Percentiles rank a stretch among this genome's conserved stretches.
These are phyloP conservation scores for Penicillium soppii DNA, from an alignment of 495 filamentous ascomycete species.

Conservation along the genomic window DNA sequence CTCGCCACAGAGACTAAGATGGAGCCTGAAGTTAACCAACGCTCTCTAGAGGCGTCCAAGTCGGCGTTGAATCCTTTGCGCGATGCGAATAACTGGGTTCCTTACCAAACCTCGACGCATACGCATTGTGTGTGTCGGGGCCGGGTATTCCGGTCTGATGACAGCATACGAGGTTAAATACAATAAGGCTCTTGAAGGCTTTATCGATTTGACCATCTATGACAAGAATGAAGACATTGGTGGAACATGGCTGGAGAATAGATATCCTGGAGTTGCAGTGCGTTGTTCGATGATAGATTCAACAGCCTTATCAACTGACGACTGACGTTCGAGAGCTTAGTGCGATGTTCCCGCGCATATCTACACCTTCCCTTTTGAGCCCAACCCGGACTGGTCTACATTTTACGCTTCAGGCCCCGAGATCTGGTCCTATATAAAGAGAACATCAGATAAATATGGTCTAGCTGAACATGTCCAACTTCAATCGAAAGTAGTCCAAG, in stretches of 20 bases:
- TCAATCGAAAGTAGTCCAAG: constrained; percentile 38
- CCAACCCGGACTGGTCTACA: constrained; percentile 59
- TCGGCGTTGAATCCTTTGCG: too few relatives aligned
- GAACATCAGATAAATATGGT: constrained; percentile 51
- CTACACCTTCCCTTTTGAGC: constrained; percentile 55
- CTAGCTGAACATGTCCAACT: constrained; percentile 49
- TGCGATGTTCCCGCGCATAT: too few relatives aligned
- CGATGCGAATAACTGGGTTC: background rate
- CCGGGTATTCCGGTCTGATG: constrained; percentile 36
- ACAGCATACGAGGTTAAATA: constrained; percentile 33
- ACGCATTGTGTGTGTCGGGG: constrained; percentile 37
- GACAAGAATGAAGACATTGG: constrained; percentile 40
- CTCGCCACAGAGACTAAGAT: too few relatives aligned
- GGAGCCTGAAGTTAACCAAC: too few relatives aligned
- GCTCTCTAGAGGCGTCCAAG: too few relatives aligned
- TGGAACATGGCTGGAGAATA: constrained; percentile 43
- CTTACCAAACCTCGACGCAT: background rate
- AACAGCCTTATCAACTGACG: background rate
- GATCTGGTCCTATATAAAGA: constrained; percentile 58
- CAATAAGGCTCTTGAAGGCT: constrained; percentile 13
- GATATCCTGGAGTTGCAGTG: constrained; percentile 30
- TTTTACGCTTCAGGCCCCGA: constrained; percentile 57
- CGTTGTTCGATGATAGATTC: background rate
- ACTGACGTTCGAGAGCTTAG: too few relatives aligned
- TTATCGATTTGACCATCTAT: constrained; percentile 30